Percentiles rank a stretch among this genome's conserved stretches.
Conservation (phyloP, 2,329 filamentous ascomycete genomes). For the Zasmidium citrigriseum region DNA sequence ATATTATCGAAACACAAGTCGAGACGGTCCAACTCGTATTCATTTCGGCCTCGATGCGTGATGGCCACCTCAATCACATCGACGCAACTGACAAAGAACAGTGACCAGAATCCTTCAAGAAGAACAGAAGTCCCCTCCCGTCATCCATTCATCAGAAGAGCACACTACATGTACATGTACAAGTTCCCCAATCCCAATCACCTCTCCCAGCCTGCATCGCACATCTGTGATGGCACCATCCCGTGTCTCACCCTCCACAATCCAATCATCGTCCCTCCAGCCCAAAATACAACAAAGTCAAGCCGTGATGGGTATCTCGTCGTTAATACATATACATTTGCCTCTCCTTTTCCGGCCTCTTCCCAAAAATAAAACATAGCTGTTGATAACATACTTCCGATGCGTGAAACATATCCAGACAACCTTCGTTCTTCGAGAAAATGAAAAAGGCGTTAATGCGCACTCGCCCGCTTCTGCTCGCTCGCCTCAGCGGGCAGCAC, state of each 20-base stretch:
- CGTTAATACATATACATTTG: constrained; percentile 3
- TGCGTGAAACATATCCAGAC: no score
- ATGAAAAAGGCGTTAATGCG: constrained; percentile 3
- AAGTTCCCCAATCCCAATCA: background rate
- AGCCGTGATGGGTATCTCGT: constrained; percentile 9
- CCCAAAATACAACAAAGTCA: background rate
- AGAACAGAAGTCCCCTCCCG: background rate
- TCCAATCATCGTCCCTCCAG: background rate
- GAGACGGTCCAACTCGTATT: no score
- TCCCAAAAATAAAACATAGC: background rate
- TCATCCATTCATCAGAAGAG: background rate
- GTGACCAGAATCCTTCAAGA: no score
- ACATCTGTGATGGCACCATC: background rate
- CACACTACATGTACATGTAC: background rate
- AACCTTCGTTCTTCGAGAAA: background rate
- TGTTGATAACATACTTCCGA: background rate
- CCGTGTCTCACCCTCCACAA: background rate
- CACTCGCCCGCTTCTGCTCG: constrained; percentile 9
- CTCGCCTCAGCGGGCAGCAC: background rate
- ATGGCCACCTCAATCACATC: no score
- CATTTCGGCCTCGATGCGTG: no score
- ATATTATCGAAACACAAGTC: no score
- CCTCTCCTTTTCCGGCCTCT: background rate
- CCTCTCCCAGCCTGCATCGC: background rate
- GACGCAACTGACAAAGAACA: background rate